Evolutionary conservation across 331 rosid species (phyloP), one percentile per base, ranked within the genome.

Genomic region (Arachis monticola): DNA sequence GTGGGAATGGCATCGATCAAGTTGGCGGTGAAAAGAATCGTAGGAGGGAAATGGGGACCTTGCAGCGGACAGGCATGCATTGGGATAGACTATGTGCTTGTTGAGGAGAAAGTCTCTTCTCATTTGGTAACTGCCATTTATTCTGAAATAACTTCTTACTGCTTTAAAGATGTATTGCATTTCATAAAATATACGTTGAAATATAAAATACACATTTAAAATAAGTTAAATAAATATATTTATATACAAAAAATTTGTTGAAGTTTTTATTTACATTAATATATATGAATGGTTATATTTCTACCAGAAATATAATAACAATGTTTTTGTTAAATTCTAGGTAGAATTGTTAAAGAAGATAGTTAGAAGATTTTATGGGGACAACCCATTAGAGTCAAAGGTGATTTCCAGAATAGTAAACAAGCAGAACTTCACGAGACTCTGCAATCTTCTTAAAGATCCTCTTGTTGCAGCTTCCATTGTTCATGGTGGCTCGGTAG

Each of bases 1-100:
- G 32, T 75, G 63, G 48, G 3, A 22, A 35, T 35, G 48, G 3
- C 35, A 17, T 17, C 22, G 22, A 51, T 31, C 31, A 83, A 94
- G 99, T 82, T 82, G 56, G 97, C 97, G 2, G 82, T 83, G 13
- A 83, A 90, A 77, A 84, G 99, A 81, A 86, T 92, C 27, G 86
- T 78, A 14, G 93, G 92, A 77, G 97, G 91, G 64, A 94, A 94
- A 10, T 94, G 97, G 97, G 99, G 99, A 38, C 77, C 87, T 31
- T 92, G 99, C 66, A 78, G 82, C 27, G 99, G 97, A 41, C 99
- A 94, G 70, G 99, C 92, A 41, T 92, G 99, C 6, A 86, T 94
- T 22, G 96, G 82, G 69, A 59, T 92, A 42, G 97, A 94, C 67
- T 94, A 92, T 63, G 64, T 94, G 70, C 92, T 94, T 17, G 92